Evolutionary conservation across 345 rosid species (phyloP).

Genomic region (Murraya koenigii): DNA sequence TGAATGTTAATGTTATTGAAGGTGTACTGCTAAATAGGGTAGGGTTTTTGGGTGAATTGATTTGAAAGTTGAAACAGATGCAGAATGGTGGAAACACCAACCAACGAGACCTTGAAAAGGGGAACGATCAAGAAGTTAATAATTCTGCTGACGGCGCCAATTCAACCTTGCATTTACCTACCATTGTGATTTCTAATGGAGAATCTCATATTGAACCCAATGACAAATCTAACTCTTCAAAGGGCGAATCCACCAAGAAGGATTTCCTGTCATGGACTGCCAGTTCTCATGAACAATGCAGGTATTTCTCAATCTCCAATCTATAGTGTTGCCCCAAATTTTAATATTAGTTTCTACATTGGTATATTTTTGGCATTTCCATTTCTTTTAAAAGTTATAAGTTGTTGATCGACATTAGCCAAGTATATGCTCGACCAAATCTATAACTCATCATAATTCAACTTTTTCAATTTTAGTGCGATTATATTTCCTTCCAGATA

Average conservation of each 20-base stretch:
- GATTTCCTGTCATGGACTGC: slow-evolving; percentile 46
- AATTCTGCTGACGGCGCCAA: slow-evolving; percentile 17
- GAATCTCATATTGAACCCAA: slow-evolving; percentile 32
- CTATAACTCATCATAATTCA: no score
- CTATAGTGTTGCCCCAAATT: no score
- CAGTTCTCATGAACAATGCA: slow-evolving; percentile 79
- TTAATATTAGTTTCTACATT: no score
- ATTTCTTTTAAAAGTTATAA: not conserved
- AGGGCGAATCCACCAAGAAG: slow-evolving; percentile 39
- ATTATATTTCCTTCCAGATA: not conserved
- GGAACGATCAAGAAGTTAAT: slow-evolving; percentile 20
- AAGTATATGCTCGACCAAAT: not conserved
- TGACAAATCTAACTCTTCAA: slow-evolving; percentile 16
- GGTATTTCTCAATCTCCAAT: slow-evolving; percentile 28
- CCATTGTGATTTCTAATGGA: slow-evolving; percentile 48
- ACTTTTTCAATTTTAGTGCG: not conserved
- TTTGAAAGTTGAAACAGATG: slow-evolving; percentile 32
- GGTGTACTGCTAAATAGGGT: no score
- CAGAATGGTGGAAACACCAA: slow-evolving; percentile 30
- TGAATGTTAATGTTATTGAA: no score
- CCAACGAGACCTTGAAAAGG: slow-evolving; percentile 47
- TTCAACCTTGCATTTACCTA: slow-evolving; percentile 18
- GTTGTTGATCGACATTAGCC: not conserved
- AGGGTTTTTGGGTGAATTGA: not conserved
- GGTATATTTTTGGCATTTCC: no score